Conservation (phyloP, 2,329 filamentous ascomycete genomes). For the Neofusicoccum cordaticola region DNA sequence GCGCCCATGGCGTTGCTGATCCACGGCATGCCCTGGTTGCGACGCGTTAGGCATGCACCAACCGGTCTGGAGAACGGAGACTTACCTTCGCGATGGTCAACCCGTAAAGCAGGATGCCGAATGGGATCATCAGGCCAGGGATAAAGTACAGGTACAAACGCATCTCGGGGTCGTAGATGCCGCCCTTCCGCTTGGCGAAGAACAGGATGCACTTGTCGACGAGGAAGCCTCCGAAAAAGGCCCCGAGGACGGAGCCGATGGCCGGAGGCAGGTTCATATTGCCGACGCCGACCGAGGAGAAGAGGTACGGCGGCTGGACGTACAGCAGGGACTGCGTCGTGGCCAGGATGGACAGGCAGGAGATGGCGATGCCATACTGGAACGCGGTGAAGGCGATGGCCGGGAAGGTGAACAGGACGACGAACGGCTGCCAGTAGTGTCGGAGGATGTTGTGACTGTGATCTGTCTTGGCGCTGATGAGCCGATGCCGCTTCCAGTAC, state of each 20-base stretch:
- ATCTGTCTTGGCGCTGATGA: constrained; percentile 32
- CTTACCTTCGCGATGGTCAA: constrained; percentile 23
- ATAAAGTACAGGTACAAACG: constrained; percentile 40
- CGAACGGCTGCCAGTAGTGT: constrained; percentile 39
- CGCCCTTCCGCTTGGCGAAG: constrained; percentile 35
- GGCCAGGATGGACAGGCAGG: constrained; percentile 45
- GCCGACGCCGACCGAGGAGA: constrained; percentile 39
- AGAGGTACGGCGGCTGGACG: constrained; percentile 31
- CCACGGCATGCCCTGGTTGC: constrained; percentile 27
- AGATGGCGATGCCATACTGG: constrained; percentile 37
- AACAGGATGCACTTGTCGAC: constrained; percentile 1
- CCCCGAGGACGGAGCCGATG: constrained; percentile 15
- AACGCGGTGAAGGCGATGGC: constrained; percentile 40
- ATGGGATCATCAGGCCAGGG: constrained; percentile 31
- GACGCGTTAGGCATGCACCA: too few species aligned
- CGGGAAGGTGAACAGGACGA: constrained; percentile 46
- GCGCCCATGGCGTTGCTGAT: constrained; percentile 35
- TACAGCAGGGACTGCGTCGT: constrained; percentile 40
- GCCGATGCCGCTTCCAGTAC: constrained; percentile 32
- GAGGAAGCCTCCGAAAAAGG: not conserved
- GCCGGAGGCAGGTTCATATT: constrained; percentile 27
- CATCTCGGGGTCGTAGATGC: constrained; percentile 47
- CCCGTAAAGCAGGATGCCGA: constrained; percentile 42
- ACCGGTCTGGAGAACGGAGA: constrained; percentile 13
- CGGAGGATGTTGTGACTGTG: constrained; percentile 27